A percentile compares a stretch with the other conserved stretches of the same genome.
Evolutionary conservation across 176 grass and related monocot genomes (phyloP).

Genomic region (Aegilops sharonensis): DNA sequence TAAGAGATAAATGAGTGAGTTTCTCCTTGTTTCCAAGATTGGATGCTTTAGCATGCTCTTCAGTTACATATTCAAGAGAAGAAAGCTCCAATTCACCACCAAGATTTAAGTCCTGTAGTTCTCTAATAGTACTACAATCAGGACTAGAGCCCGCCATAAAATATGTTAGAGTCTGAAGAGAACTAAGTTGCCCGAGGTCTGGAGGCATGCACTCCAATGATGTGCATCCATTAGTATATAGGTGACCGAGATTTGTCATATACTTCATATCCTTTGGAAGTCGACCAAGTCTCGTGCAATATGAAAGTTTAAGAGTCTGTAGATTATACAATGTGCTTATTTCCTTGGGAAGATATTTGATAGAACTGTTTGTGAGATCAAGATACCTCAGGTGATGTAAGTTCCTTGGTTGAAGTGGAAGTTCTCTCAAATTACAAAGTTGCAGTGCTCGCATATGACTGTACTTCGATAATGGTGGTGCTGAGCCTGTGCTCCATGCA

Average conservation of each 20-base stretch:
- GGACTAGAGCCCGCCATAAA: not conserved
- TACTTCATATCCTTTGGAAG: constrained; percentile 29
- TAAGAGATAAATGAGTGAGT: constrained; percentile 8
- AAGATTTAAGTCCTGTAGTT: constrained; percentile 4
- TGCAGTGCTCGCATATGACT: not conserved
- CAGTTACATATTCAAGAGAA: not conserved
- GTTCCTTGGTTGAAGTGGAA: not conserved
- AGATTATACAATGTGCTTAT: not conserved
- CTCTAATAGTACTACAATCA: constrained; percentile 12
- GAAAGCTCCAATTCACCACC: not conserved
- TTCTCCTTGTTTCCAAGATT: constrained; percentile 4
- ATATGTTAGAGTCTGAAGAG: constrained; percentile 8
- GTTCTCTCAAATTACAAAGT: accelerated
- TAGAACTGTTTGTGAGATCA: not conserved
- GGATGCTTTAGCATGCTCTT: not conserved
- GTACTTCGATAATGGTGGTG: not conserved
- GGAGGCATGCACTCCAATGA: constrained; percentile 24
- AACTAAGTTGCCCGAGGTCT: not conserved
- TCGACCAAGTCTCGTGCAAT: accelerated
- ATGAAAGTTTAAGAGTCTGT: not conserved
- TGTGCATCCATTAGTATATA: not conserved
- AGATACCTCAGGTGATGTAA: not conserved
- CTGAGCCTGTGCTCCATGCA: too few species aligned
- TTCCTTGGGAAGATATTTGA: not conserved
- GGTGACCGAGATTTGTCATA: not conserved